Evolutionary conservation across 78 protist genomes (phyloP).

Genomic region (Bodo saltans): DNA sequence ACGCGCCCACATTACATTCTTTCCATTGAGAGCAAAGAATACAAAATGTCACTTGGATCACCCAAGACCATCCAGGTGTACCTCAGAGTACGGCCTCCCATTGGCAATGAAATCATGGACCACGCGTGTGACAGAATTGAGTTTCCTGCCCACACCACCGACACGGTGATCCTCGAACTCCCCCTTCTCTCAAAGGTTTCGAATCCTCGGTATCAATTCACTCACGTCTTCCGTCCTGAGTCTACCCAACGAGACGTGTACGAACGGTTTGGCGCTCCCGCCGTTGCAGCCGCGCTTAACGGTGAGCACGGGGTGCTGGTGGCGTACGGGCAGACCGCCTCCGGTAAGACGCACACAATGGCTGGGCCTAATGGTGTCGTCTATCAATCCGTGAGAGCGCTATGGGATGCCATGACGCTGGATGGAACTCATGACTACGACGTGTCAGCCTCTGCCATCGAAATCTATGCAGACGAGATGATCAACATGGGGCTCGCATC

Average conservation of each 20-base stretch:
- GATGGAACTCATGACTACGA: constrained; percentile 11
- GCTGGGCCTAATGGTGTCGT: neutral
- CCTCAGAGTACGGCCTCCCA: neutral
- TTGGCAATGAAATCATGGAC: neutral
- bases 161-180: neutral
- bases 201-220: neutral
- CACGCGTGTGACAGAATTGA: no score
- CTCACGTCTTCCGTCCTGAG: neutral
- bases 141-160: no score
- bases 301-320: neutral
- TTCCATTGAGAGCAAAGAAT: no score
- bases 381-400: neutral
- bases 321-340: neutral
- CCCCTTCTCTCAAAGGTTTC: neutral
- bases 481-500: constrained; percentile 62
- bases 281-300: neutral
- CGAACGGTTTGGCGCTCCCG: neutral
- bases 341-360: constrained; percentile 5
- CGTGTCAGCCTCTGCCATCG: constrained; percentile 47
- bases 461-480: constrained; percentile 62
- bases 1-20: no score
- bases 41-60: no score
- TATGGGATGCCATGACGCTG: neutral
- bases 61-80: neutral
- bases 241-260: neutral